Percentiles rank a stretch among this genome's conserved stretches.
Conservation (phyloP, 2,329 filamentous ascomycete species). For the Xylaria arbuscula region DNA sequence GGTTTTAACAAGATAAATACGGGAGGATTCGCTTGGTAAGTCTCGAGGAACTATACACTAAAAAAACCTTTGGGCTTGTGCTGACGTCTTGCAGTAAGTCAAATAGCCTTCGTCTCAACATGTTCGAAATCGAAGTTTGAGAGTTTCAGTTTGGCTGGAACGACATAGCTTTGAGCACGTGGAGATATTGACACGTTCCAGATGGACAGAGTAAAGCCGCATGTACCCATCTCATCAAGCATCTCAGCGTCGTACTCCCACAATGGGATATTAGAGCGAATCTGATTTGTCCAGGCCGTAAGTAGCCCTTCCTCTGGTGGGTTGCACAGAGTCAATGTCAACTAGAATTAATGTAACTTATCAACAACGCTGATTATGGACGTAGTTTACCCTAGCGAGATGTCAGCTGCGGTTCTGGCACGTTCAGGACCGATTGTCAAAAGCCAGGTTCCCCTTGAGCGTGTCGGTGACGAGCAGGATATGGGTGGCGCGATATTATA, state of each 20-base stretch:
- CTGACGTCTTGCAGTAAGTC: constrained; percentile 34
- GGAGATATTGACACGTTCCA: constrained; percentile 24
- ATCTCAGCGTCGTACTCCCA: constrained; percentile 73
- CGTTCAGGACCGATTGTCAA: constrained; percentile 53
- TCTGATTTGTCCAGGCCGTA: constrained; percentile 61
- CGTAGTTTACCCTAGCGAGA: constrained; percentile 70
- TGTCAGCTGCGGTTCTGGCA: constrained; percentile 64
- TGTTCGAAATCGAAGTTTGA: background rate
- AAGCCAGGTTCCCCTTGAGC: constrained; percentile 65
- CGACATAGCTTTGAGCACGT: background rate
- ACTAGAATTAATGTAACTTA: background rate
- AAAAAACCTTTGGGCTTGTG: background rate
- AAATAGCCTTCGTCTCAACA: background rate
- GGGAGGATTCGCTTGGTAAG: constrained; percentile 73
- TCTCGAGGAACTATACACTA: background rate
- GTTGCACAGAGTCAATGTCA: background rate
- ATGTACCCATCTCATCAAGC: constrained; percentile 77
- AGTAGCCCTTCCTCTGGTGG: constrained; percentile 44
- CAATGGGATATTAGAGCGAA: constrained; percentile 69
- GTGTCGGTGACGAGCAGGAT: constrained; percentile 70
- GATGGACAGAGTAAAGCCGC: constrained; percentile 81
- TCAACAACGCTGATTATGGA: constrained; percentile 14
- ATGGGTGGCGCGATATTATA: constrained; percentile 74
- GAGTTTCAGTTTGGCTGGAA: background rate
- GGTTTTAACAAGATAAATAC: constrained; percentile 78